Evolutionary conservation across 805 yeast species (phyloP), one percentile per base, ranked within the genome.

Genomic region (Yamadazyma paraphyllophila): DNA sequence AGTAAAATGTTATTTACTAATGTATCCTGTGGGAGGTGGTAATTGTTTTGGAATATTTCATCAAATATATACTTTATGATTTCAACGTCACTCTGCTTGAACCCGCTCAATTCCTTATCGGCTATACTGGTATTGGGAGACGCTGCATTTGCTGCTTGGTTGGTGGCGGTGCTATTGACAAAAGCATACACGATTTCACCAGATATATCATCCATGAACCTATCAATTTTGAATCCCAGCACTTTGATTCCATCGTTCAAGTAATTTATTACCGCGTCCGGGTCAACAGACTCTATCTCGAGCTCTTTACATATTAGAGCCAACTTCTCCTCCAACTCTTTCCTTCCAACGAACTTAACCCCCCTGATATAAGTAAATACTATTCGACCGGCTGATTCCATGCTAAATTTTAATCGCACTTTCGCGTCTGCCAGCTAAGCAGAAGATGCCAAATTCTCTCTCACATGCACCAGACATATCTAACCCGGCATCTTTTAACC

Each of bases 31-130:
- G 38, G 14, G 8, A 30, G 17, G 27, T 45, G 42, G 32, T 47
- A 47, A 13, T 49, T 34, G 17, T 44, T 34, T 10, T 20, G 41
- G 34, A 52, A 43, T 4, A 79, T 57, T 16, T 62, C 67, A 44
- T 78, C 80, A 24, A 81, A 67, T n/a, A 74, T 51, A 36, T 63
- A 67, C 48, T 79, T 74, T 43, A 76, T 61, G 15, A 69, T 54
- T 24, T 66, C 73, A 15, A 76, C 60, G 48, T 76, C 80, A 3
- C 61, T 57, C 3, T 66, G 58, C 1, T 72, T 49, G 48, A 63
- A 69, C 2, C 45, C 48, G 3, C 66, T 73, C 61, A 71, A 50
- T 41, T 52, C 41, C 69, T 77, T 53, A 67, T 75, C 67, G 2
- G 71, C 26, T 11, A n/a, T 26, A 13, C 31, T 37, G 30, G 31